These are phyloP conservation scores for Sequoiadendron giganteum DNA, from an alignment of 75 land plant genomes.

Conservation along the genomic window DNA sequence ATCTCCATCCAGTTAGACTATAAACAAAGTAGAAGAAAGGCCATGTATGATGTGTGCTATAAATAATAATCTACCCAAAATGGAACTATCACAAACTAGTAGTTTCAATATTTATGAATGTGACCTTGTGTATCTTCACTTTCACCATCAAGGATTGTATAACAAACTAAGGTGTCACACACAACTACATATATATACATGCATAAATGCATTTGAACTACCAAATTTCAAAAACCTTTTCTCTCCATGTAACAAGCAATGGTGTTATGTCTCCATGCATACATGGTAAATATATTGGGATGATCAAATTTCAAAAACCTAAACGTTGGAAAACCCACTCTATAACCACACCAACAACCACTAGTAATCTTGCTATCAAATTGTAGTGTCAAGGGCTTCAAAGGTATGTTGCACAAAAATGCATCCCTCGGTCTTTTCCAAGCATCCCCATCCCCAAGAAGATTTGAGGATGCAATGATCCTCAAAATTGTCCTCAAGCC, in stretches of 20 bases:
- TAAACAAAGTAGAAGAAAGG: no score
- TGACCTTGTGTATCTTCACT: not conserved
- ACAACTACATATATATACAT: not conserved
- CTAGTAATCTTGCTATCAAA: not conserved
- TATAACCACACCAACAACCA: not conserved
- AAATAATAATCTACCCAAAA: not conserved
- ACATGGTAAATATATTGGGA: not conserved
- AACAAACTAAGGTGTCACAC: not conserved
- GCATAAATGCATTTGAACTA: not conserved
- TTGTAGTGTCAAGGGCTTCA: not conserved
- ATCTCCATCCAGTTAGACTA: no score
- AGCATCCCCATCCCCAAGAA: no score
- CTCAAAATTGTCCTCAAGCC: no score
- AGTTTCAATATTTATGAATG: not conserved
- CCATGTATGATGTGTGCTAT: no score
- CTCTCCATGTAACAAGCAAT: not conserved
- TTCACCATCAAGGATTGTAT: not conserved
- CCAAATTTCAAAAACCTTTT: not conserved
- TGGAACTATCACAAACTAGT: not conserved
- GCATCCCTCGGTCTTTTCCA: no score
- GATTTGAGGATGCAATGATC: no score
- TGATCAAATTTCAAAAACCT: not conserved
- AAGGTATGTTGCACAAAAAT: not conserved
- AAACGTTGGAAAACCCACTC: not conserved
- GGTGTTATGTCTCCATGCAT: not conserved